A percentile compares a stretch with the other conserved stretches of the same genome.
Evolutionary conservation across 2,329 filamentous ascomycete species (phyloP).

Genomic region (Dryadomyces quercivorus): DNA sequence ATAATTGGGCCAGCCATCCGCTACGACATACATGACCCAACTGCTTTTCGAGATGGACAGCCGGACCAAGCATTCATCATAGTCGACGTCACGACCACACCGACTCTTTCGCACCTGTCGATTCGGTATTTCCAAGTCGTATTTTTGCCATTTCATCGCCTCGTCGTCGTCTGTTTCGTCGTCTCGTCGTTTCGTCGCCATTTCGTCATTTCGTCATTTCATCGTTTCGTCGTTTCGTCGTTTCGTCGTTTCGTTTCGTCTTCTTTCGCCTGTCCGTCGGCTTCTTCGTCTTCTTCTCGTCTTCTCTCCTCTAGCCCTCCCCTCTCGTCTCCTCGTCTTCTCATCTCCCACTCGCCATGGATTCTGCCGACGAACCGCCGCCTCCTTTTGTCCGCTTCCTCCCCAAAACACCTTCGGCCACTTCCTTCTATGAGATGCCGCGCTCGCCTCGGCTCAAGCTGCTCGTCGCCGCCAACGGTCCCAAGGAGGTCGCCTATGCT

Average conservation of each 20-base stretch:
- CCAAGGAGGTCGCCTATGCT: slow-evolving; percentile 52
- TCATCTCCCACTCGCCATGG: slow-evolving; percentile 2
- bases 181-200: not conserved
- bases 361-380: slow-evolving; percentile 11
- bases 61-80: no score
- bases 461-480: slow-evolving; percentile 53
- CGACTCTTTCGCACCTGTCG: no score
- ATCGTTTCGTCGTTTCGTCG: not conserved
- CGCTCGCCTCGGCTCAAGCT: slow-evolving; percentile 37
- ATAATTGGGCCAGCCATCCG: not conserved
- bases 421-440: slow-evolving; percentile 14
- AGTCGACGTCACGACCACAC: not conserved
- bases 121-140: not conserved
- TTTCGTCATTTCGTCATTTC: not conserved
- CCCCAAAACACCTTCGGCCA: slow-evolving; percentile 10
- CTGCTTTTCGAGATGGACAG: not conserved
- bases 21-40: not conserved
- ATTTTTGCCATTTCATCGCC: not conserved
- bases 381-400: slow-evolving; percentile 11
- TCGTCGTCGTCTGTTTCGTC: no score
- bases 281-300: not conserved
- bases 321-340: no score
- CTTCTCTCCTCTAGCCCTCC: not conserved
- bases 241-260: not conserved
- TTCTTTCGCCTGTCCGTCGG: not conserved